Conservation (phyloP, 208 protist genomes). For the Blechomonas ayalai region DNA sequence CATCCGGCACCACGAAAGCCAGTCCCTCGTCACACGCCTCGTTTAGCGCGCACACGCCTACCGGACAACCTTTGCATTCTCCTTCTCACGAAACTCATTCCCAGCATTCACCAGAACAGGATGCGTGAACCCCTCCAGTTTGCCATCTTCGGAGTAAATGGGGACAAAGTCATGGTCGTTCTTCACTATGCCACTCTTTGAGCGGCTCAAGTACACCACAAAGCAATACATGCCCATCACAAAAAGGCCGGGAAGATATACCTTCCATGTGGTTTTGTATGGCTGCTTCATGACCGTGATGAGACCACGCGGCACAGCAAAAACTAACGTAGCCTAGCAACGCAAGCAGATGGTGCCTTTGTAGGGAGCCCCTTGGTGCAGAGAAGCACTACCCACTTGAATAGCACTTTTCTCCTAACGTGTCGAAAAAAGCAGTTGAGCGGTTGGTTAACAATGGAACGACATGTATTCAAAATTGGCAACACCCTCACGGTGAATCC, state of each 20-base stretch:
- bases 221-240: constrained; percentile 53
- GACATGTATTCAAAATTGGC: too few species aligned
- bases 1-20: too few species aligned
- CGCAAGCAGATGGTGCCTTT: too few species aligned
- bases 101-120: constrained; percentile 73
- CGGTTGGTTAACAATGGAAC: too few species aligned
- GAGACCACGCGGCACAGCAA: background rate
- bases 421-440: too few species aligned
- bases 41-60: too few species aligned
- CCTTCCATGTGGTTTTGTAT: constrained; percentile 67
- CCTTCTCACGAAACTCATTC: constrained; percentile 58
- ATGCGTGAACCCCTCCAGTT: constrained; percentile 84
- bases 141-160: constrained; percentile 83
- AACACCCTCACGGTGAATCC: too few species aligned
- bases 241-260: constrained; percentile 73
- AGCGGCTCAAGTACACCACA: constrained; percentile 65
- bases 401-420: too few species aligned
- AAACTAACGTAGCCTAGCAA: too few species aligned
- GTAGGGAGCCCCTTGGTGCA: too few species aligned
- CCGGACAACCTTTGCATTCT: constrained; percentile 31
- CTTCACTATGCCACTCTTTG: constrained; percentile 53
- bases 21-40: too few species aligned
- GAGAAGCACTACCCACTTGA: too few species aligned
- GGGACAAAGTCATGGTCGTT: constrained; percentile 82
- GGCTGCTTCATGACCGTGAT: constrained; percentile 60